phyloP scores from a whole-genome alignment of 768 basidiomycete species.

The Panaeolus papilionaceus region DNA sequence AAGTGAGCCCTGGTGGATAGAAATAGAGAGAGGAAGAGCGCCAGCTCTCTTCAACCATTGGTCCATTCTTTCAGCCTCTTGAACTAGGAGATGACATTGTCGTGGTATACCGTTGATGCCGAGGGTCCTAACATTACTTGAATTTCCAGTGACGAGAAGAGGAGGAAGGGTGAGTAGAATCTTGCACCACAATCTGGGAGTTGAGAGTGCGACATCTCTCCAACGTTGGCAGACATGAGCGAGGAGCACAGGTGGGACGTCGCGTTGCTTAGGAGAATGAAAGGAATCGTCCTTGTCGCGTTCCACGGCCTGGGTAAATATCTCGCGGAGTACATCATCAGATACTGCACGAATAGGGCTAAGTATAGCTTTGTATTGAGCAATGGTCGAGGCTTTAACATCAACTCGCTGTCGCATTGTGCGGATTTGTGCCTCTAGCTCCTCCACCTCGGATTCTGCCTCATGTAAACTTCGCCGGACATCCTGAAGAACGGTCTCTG shows the following conservation, averaged over 20 bases:
- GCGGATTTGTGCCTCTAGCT: not conserved
- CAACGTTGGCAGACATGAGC: constrained; percentile 4
- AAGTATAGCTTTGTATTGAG: not conserved
- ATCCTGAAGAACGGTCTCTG: not conserved
- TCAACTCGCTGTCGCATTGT: not conserved
- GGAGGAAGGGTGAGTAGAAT: not conserved
- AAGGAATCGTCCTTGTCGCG: not conserved
- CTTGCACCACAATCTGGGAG: constrained; percentile 4
- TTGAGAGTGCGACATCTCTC: not conserved
- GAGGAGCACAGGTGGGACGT: not conserved
- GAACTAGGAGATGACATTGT: not conserved
- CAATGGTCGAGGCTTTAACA: not conserved
- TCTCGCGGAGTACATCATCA: constrained; percentile 4
- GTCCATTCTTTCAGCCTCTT: constrained; percentile 1
- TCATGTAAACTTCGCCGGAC: not conserved
- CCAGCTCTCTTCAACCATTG: constrained; percentile 9
- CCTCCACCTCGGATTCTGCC: not conserved
- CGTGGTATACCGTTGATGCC: not conserved
- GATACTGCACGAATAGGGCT: constrained; percentile 4
- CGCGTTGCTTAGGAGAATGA: not conserved
- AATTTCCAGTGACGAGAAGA: not conserved
- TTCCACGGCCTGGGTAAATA: not conserved
- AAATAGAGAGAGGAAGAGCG: not conserved
- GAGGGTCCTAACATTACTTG: not conserved
- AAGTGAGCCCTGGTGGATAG: constrained; percentile 1